phyloP scores from a whole-genome alignment of 2,329 filamentous ascomycete species.

The Zymoseptoria ardabiliae region DNA sequence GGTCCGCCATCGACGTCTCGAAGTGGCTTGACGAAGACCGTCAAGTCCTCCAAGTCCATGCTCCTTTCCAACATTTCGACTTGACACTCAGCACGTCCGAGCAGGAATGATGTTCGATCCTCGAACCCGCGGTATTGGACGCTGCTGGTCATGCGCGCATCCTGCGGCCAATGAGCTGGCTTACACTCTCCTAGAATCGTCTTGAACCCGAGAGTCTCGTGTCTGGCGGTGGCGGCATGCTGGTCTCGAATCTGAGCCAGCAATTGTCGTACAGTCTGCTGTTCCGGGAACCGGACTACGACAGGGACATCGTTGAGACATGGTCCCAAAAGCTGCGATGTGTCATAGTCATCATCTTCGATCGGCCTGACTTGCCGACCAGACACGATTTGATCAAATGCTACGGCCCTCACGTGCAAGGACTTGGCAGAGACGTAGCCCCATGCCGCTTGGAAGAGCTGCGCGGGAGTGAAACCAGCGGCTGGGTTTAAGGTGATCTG shows the following conservation, averaged over 20 bases:
- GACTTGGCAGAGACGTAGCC: neutral
- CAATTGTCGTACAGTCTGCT: neutral
- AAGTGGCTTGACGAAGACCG: neutral
- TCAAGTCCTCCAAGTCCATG: neutral
- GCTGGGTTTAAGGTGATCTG: neutral
- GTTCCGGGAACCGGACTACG: neutral
- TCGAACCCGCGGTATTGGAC: neutral
- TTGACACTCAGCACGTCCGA: neutral
- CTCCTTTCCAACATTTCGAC: neutral
- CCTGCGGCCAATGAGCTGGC: neutral
- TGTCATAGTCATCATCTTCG: neutral
- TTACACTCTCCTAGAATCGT: neutral
- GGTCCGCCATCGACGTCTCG: neutral
- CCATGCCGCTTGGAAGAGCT: neutral
- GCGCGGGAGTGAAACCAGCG: neutral
- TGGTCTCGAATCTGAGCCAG: neutral
- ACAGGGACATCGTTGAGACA: neutral
- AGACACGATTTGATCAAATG: neutral
- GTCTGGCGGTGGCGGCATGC: neutral
- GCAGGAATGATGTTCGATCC: neutral
- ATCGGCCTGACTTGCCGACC: neutral
- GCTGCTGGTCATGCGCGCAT: neutral
- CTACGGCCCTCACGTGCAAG: neutral
- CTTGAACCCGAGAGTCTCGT: neutral
- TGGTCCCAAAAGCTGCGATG: neutral